Base-by-base conservation (phyloP, 1,284 basidiomycete species). In the Ustilago nuda region DNA sequence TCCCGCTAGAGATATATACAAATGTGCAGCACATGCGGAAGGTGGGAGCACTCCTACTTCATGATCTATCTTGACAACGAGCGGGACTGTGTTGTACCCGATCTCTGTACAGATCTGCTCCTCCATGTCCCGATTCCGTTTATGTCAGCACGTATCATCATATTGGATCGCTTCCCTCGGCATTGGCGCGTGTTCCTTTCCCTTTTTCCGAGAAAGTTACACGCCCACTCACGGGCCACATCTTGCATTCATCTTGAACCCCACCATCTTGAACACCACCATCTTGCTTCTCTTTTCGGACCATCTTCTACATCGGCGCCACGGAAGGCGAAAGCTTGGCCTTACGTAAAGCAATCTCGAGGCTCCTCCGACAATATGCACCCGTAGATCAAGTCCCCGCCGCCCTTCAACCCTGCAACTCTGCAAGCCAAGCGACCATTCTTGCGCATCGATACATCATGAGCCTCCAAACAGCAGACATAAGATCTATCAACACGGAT, bases 401-500 rank as follows among this genome's bases (percentile, higher is more conserved):
- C 48, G 30, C 11, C 23, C 23, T 50, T 50, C 27, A 23, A 6
- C 48, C 30, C 48, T 27, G 8, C 11, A 30, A 33, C 37, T 39
- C 37, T 39, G 37, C 11, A 39, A 6, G 9, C n/a, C 52, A n/a
- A 53, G 15, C 23, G 17, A 12, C 17, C 17, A 35, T 11, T 36
- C n/a, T 45, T 19, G 43, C n/a, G 33, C n/a, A n/a, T 35, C 52
- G 36, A 36, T 19, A 32, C 51, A 33, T 52, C n/a, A 73, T 73
- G 71, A 65, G 58, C 39, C 50, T 17, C 2, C 61, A 30, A 45
- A n/a, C 61, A 15, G 54, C 61, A 8, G 71, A 73, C 32, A 51
- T 58, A 11, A 41, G 66, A 11, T 73, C 71, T 4, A 53, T 73
- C 37, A 30, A 50, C 50, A 68, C 71, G 12, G 61, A 68, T 27